phyloP scores from a whole-genome alignment of 768 basidiomycete species.

The Boletus vermiculosoides region DNA sequence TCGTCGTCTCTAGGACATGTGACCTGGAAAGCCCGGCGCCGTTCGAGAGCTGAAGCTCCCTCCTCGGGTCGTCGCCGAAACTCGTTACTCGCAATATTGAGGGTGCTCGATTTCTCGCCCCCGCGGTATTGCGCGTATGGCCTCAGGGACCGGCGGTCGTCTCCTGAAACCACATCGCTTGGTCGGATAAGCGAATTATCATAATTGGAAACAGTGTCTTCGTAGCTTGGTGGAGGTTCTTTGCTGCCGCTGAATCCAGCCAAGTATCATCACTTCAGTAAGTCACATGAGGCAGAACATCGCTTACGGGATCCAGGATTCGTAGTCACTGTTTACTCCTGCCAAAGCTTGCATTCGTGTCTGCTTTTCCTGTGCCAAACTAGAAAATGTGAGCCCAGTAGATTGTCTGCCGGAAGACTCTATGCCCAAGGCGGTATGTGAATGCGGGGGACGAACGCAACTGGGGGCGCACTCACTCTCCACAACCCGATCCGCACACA shows the following conservation, averaged over 20 bases:
- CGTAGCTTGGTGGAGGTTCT: constrained; percentile 17
- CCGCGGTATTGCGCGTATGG: background rate
- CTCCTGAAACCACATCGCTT: background rate
- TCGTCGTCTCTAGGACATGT: background rate
- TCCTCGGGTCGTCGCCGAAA: background rate
- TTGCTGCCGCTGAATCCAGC: background rate
- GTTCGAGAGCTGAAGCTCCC: background rate
- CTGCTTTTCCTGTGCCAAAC: background rate
- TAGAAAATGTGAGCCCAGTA: background rate
- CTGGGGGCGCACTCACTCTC: constrained; percentile 1
- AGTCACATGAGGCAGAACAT: background rate
- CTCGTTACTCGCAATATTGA: background rate
- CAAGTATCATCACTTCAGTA: background rate
- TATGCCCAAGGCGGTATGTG: background rate
- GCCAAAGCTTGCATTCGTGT: background rate
- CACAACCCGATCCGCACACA: background rate
- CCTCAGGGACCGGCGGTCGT: background rate
- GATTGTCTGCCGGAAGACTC: background rate
- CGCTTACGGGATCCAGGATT: constrained; percentile 6
- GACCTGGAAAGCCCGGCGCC: background rate
- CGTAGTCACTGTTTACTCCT: background rate
- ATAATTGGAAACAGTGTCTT: constrained; percentile 1
- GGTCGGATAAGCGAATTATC: background rate
- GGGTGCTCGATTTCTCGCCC: background rate
- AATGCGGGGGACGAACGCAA: background rate